A percentile compares a stretch with the other conserved stretches of the same genome.
phyloP scores from a whole-genome alignment of 106 monocot genomes.

The Cymbidium sinense region DNA sequence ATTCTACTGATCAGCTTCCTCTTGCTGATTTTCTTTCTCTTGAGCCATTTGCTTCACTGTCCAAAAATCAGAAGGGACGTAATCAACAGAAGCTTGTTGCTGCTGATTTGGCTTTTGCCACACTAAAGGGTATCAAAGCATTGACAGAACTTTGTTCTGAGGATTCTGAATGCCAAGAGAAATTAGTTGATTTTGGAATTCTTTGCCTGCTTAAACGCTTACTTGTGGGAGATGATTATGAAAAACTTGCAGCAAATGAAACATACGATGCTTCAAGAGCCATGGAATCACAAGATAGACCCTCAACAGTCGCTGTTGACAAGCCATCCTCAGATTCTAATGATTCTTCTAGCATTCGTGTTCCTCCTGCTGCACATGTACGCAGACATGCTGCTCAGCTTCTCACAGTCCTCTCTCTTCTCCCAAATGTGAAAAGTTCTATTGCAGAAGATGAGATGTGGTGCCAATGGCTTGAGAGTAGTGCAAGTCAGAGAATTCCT shows the following conservation, averaged over 20 bases:
- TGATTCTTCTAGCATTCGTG: constrained; percentile 68
- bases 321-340: constrained; percentile 30
- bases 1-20: constrained; percentile 39
- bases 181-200: constrained; percentile 66
- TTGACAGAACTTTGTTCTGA: constrained; percentile 78
- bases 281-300: constrained; percentile 43
- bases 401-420: constrained; percentile 66
- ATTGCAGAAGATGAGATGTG: constrained; percentile 52
- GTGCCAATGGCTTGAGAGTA: constrained; percentile 91
- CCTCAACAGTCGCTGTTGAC: constrained; percentile 25
- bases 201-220: constrained; percentile 74
- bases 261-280: constrained; percentile 83
- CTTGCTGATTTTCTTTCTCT: constrained; percentile 72
- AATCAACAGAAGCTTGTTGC: constrained; percentile 63
- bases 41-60: constrained; percentile 60
- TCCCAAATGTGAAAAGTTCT: constrained; percentile 47
- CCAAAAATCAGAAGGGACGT: constrained; percentile 57
- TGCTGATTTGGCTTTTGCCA: constrained; percentile 87
- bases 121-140: constrained; percentile 87
- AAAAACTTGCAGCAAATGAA: constrained; percentile 82
- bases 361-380: constrained; percentile 88
- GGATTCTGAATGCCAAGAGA: constrained; percentile 57
- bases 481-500: constrained; percentile 54
- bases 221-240: constrained; percentile 88
- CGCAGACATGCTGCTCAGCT: constrained; percentile 91